Base-by-base conservation (phyloP, 2,329 filamentous ascomycete species). In the Colletotrichum sp. region DNA sequence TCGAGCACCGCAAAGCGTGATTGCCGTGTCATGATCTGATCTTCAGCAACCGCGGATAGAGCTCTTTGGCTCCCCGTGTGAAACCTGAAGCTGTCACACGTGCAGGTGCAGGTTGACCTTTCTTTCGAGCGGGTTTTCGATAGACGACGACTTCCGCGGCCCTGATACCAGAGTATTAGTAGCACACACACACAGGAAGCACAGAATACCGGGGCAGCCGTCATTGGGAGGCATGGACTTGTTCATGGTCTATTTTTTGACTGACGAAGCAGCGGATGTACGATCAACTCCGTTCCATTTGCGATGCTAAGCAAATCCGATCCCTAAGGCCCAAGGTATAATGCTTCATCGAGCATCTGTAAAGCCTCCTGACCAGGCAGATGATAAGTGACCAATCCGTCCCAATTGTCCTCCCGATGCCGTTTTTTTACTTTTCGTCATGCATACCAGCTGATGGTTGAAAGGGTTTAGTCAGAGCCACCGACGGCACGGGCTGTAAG, bases 401-500 rank as follows among this genome's bases (percentile, higher is more conserved):
- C 72, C 71, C 67, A 52, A 52, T 67, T 75, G 44, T 68, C 73
- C 69, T 72, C 75, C 72, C 59, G 59, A 32, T 66, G 66, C 66
- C 75, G 44, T 66, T 75, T 71, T 70, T 69, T 64, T 64, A n/a
- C 32, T 66, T 75, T 77, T 76, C 71, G 72, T 76, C 75, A 77
- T 73, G 66, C 75, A 55, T 77, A 34, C 62, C 74, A 72, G 62
- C 49, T 34, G 68, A 71, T 62, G 62, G 52, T 52, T 60, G 32
- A 71, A 68, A 28, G 55, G 60, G 75, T 83, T 86, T 86, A 87
- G 79, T 87, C 85, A 78, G 90, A 84, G 81, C 85, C 89, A 83
- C 88, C 88, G 81, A 93, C 89, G 83, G 90, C 91, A 84, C 92
- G 91, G 86, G 92, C 91, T 93, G 80, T 76, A 21, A 28, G 3